Percentiles rank a stretch among this genome's conserved stretches.
phyloP scores from a whole-genome alignment of 2,329 filamentous ascomycete genomes.

The Neofusicoccum parvum region DNA sequence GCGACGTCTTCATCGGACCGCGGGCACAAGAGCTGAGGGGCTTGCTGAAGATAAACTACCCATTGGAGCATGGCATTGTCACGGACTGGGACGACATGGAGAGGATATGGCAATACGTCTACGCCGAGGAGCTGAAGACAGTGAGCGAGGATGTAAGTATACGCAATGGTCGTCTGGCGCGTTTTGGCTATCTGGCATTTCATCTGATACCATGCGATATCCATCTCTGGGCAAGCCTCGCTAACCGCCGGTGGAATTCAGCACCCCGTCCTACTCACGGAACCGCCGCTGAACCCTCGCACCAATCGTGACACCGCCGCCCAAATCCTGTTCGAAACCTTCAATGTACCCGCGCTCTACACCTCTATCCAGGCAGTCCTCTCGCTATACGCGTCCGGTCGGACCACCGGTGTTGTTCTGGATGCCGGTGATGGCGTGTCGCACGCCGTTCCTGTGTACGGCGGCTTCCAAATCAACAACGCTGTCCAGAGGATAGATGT shows the following conservation, averaged over 20 bases:
- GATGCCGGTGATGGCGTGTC: constrained; percentile 96
- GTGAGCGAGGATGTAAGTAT: constrained; percentile 85
- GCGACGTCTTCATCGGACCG: constrained; percentile 94
- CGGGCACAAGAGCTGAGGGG: constrained; percentile 89
- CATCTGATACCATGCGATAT: background rate
- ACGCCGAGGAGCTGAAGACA: constrained; percentile 92
- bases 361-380: constrained; percentile 97
- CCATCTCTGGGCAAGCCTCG: background rate
- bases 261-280: constrained; percentile 95
- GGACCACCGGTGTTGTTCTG: constrained; percentile 93
- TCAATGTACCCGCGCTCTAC: constrained; percentile 95
- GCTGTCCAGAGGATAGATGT: constrained; percentile 96
- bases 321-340: constrained; percentile 97
- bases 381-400: constrained; percentile 91
- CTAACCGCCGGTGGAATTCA: constrained; percentile 37
- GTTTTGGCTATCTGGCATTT: background rate
- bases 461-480: constrained; percentile 95
- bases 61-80: constrained; percentile 95
- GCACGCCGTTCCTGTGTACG: constrained; percentile 95
- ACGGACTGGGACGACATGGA: constrained; percentile 99
- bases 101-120: constrained; percentile 98
- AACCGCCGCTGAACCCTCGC: constrained; percentile 92
- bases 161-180: background rate
- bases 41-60: constrained; percentile 92
- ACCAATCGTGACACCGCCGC: constrained; percentile 95